A percentile compares a stretch with the other conserved stretches of the same genome.
Conservation (phyloP, 495 filamentous ascomycete genomes). For the Annulohypoxylon bovei region DNA sequence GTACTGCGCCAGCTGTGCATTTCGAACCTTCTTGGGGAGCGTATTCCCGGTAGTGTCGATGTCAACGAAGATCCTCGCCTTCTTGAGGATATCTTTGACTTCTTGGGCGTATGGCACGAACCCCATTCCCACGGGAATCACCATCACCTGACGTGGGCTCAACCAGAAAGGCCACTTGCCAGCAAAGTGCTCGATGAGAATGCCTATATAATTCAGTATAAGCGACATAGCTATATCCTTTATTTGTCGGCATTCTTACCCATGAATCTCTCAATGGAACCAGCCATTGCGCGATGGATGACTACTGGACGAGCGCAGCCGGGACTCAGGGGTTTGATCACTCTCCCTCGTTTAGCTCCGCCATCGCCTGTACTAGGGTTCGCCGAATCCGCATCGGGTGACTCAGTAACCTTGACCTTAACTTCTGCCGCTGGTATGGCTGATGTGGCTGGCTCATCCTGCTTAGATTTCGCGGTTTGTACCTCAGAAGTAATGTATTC, state of each 20-base stretch:
- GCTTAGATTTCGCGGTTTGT: constrained; percentile 46
- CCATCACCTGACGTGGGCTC: constrained; percentile 88
- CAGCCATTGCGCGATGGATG: constrained; percentile 95
- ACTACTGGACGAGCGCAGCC: constrained; percentile 94
- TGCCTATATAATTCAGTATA: constrained; percentile 46
- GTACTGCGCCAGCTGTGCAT: constrained; percentile 85
- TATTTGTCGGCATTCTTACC: constrained; percentile 52
- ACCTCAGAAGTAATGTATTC: constrained; percentile 76
- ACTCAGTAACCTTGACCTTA: constrained; percentile 45
- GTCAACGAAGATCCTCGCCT: constrained; percentile 78
- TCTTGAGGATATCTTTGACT: constrained; percentile 70
- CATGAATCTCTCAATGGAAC: constrained; percentile 93
- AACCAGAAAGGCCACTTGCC: constrained; percentile 99
- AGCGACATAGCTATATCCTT: neutral
- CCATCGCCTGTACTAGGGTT: constrained; percentile 48
- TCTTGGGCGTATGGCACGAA: constrained; percentile 88
- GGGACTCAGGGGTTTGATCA: constrained; percentile 63
- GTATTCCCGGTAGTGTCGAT: constrained; percentile 91
- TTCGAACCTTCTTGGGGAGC: constrained; percentile 94
- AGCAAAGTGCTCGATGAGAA: constrained; percentile 92
- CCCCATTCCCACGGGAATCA: constrained; percentile 89
- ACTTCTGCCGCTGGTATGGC: constrained; percentile 31
- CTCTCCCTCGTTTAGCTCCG: constrained; percentile 45
- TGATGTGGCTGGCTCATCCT: constrained; percentile 37
- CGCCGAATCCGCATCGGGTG: constrained; percentile 43